Evolutionary conservation across 371 early-diverging fungal genomes (phyloP), one percentile per base, ranked within the genome.

Genomic region (Syncephalis fuscata): DNA sequence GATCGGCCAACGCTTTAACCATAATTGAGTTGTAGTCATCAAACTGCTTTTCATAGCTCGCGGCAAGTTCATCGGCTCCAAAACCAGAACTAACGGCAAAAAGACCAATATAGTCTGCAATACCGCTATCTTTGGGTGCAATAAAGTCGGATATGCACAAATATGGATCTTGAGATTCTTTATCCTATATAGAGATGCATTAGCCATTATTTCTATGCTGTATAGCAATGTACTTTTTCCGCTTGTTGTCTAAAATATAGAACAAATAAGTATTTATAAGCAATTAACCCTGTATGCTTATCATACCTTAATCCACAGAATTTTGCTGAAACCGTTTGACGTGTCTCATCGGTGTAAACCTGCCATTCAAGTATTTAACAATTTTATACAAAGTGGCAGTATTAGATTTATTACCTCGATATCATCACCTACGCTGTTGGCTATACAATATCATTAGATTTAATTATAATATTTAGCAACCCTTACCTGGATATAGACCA

Each of bases 1-100:
- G 84, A 62, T 92, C 92, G 3, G 92, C 92, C 37, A 92, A 62
- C 0, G 91, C 87, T 64, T 92, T 92, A 56, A 78, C 76, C 91
- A 92, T 87, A 55, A 92, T 90, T 44, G 78, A 74, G 25, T 66
- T 71, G 61, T 85, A 92, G 60, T 92, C 92, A 62, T 92, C 92
- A 39, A 77, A 76, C 25, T 80, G 76, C 1, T 62, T 62, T 49
- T 82, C 78, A 56, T 76, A 88, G 54, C 76, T 61, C 10, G 56
- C 73, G 5, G 78, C 80, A 32, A 84, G 63, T 50, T 83, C 83
- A 49, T 90, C 89, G 41, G 82, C 81, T 22, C 91, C 91, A 61
- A 88, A 87, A 14, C 88, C 88, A 23, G 83, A 78, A 15, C 41
- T 41, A n/a, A 87, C 89, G 3, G 91, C 91, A 60, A 92, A 81